phyloP scores from a whole-genome alignment of 495 filamentous ascomycete genomes.

The Penicillium steckii region DNA sequence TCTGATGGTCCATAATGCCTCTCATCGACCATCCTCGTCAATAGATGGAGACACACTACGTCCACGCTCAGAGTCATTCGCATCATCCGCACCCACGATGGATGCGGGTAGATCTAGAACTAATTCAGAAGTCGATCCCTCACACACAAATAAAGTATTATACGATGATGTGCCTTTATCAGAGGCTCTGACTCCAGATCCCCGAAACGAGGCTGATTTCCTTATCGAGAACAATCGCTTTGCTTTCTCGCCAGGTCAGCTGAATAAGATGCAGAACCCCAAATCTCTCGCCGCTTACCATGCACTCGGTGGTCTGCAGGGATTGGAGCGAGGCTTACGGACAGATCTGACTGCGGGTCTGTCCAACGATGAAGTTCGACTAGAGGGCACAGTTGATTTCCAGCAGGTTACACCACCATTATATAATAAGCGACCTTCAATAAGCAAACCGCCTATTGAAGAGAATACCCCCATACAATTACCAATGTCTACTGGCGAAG shows the following conservation, averaged over 20 bases:
- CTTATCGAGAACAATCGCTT: slow-evolving; percentile 66
- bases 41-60: slow-evolving; percentile 52
- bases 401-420: slow-evolving; percentile 51
- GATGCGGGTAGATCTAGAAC: slow-evolving; percentile 36
- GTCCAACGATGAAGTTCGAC: slow-evolving; percentile 60
- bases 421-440: slow-evolving; percentile 10
- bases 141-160: slow-evolving; percentile 23
- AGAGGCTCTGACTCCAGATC: slow-evolving; percentile 67
- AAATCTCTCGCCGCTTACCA: slow-evolving; percentile 72
- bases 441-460: slow-evolving; percentile 11
- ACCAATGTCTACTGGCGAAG: slow-evolving; percentile 16
- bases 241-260: slow-evolving; percentile 66
- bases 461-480: neutral
- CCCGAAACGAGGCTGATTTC: slow-evolving; percentile 63
- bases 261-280: slow-evolving; percentile 74
- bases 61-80: slow-evolving; percentile 46
- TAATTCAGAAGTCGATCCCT: slow-evolving; percentile 36
- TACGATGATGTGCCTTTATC: slow-evolving; percentile 46
- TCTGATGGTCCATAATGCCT: slow-evolving; percentile 33
- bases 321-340: slow-evolving; percentile 66
- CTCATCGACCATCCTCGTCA: slow-evolving; percentile 38
- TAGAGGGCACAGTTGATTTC: slow-evolving; percentile 59
- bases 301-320: slow-evolving; percentile 64
- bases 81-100: slow-evolving; percentile 40
- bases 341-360: slow-evolving; percentile 64